Conservation (phyloP, 1,284 basidiomycete species). For the Trametes sp. region DNA sequence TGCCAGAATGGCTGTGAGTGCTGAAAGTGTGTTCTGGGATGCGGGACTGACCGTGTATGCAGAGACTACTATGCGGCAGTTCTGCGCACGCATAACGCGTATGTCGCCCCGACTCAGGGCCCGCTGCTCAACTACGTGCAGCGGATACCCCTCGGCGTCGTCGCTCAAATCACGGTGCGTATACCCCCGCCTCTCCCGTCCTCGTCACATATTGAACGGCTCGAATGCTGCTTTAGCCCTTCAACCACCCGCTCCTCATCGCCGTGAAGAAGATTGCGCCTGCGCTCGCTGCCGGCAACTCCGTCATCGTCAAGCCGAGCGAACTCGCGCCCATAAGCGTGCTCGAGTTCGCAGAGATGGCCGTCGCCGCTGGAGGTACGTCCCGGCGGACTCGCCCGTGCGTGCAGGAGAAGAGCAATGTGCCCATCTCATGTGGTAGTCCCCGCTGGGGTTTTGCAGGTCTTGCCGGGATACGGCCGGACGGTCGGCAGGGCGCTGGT, state of each 20-base stretch:
- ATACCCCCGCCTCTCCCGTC: not conserved
- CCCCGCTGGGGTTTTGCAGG: conserved; percentile 74
- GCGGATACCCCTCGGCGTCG: conserved; percentile 81
- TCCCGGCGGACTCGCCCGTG: not conserved
- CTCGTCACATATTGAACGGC: no score
- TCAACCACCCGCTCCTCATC: conserved; percentile 85
- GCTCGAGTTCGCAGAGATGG: conserved; percentile 75
- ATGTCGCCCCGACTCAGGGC: conserved; percentile 81
- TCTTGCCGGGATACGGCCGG: conserved; percentile 75
- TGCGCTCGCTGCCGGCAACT: conserved; percentile 85
- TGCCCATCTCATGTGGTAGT: conserved; percentile 50
- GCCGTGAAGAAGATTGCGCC: conserved; percentile 88
- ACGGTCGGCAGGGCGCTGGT: conserved; percentile 71
- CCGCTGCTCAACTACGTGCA: conserved; percentile 80
- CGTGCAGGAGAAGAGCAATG: not conserved
- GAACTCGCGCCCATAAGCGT: conserved; percentile 82
- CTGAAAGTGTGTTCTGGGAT: not conserved
- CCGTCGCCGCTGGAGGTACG: conserved; percentile 69
- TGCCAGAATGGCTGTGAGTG: conserved; percentile 84
- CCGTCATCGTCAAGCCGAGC: conserved; percentile 78
- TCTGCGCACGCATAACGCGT: conserved; percentile 70
- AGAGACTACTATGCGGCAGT: conserved; percentile 82
- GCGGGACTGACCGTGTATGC: not conserved
- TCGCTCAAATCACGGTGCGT: conserved; percentile 81
- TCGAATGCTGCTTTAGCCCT: conserved; percentile 64